Percentiles rank a stretch among this genome's conserved stretches.
phyloP scores from a whole-genome alignment of 2,329 filamentous ascomycete species.

The Fusarium nygamai region DNA sequence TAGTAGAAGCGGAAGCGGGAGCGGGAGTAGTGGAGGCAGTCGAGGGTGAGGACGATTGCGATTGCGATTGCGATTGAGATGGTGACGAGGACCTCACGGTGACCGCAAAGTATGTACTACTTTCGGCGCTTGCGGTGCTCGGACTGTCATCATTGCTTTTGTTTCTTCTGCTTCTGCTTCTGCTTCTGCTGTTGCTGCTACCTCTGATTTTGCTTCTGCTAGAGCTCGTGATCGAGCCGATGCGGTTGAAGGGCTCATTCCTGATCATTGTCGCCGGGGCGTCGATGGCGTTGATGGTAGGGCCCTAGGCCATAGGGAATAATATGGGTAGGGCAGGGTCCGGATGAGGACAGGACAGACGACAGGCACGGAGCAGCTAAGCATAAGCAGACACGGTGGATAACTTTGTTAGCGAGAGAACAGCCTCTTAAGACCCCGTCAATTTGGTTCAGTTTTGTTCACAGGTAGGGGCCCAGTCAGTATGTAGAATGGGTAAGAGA shows the following conservation, averaged over 20 bases:
- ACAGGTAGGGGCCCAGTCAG: not conserved
- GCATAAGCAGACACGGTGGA: conserved; percentile 25
- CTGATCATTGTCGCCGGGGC: conserved; percentile 70
- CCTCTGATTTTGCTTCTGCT: conserved; percentile 51
- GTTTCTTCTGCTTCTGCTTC: not conserved
- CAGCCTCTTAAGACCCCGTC: not conserved
- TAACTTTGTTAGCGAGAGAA: not conserved
- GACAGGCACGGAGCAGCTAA: conserved; percentile 32
- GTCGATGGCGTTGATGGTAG: conserved; percentile 45
- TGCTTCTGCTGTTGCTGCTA: not conserved
- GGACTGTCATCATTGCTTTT: not conserved
- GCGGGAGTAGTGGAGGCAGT: conserved; percentile 46
- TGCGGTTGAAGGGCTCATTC: conserved; percentile 70
- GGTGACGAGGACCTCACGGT: conserved; percentile 65
- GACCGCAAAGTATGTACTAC: conserved; percentile 73
- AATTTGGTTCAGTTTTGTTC: not conserved
- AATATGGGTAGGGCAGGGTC: conserved; percentile 18
- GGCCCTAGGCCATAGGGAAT: conserved; percentile 45
- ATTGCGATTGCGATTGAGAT: conserved; percentile 4
- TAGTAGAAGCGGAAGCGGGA: conserved; percentile 45
- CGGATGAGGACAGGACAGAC: conserved; percentile 35
- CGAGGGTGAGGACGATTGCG: conserved; percentile 36
- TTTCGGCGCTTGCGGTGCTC: conserved; percentile 65
- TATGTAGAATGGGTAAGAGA: not conserved
- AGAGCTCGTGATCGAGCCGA: conserved; percentile 55